phyloP scores from a whole-genome alignment of 2,329 filamentous ascomycete genomes.

The Fusarium euwallaceae region DNA sequence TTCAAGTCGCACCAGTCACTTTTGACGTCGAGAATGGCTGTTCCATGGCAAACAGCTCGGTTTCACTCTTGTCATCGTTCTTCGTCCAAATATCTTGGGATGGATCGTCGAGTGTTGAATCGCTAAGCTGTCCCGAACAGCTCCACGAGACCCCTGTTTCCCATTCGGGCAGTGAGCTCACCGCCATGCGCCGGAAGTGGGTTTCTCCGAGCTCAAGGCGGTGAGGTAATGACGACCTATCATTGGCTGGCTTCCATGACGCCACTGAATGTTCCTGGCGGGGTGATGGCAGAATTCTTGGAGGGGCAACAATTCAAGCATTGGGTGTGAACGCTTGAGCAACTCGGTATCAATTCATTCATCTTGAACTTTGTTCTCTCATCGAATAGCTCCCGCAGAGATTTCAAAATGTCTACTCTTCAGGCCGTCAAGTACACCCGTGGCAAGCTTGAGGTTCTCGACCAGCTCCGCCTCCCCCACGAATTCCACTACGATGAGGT shows the following conservation, averaged over 20 bases:
- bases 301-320: slow-evolving; percentile 46
- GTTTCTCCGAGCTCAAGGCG: slow-evolving; percentile 48
- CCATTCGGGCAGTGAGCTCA: slow-evolving; percentile 40
- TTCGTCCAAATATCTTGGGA: slow-evolving; percentile 37
- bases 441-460: slow-evolving; percentile 80
- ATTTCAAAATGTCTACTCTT: slow-evolving; percentile 66
- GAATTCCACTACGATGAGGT: slow-evolving; percentile 83
- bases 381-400: background rate
- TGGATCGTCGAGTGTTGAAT: slow-evolving; percentile 24
- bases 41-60: slow-evolving; percentile 65
- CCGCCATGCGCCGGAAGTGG: slow-evolving; percentile 42
- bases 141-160: slow-evolving; percentile 34
- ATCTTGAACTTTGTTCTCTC: background rate
- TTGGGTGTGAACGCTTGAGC: slow-evolving; percentile 14
- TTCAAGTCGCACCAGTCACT: slow-evolving; percentile 73
- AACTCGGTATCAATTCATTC: background rate
- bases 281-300: slow-evolving; percentile 51
- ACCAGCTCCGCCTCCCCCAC: slow-evolving; percentile 86
- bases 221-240: slow-evolving; percentile 20
- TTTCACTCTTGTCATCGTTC: slow-evolving; percentile 48
- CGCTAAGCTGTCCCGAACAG: slow-evolving; percentile 45
- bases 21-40: slow-evolving; percentile 79
- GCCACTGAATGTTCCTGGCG: slow-evolving; percentile 40
- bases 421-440: slow-evolving; percentile 83
- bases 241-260: slow-evolving; percentile 39